Percentiles rank a stretch among this genome's conserved stretches.
Evolutionary conservation across 2,329 filamentous ascomycete species (phyloP).

Genomic region (Stagonosporopsis cucurbitacearum): DNA sequence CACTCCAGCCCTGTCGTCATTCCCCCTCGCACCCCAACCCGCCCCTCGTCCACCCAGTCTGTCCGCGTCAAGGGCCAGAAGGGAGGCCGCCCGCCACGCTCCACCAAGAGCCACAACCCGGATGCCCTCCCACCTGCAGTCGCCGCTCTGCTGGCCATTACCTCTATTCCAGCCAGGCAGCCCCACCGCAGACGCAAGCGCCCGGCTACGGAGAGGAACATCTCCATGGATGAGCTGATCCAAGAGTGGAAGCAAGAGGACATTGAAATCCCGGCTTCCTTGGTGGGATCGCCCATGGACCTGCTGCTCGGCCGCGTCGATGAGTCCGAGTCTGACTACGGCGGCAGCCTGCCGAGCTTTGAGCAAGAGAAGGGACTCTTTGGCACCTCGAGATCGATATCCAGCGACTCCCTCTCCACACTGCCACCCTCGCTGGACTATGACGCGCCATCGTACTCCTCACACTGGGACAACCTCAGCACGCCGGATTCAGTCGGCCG

Average conservation of each 20-base stretch:
- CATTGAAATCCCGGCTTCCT: constrained; percentile 45
- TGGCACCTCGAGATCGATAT: constrained; percentile 57
- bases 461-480: constrained; percentile 48
- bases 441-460: constrained; percentile 56
- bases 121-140: constrained; percentile 61
- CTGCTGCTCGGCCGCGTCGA: constrained; percentile 63
- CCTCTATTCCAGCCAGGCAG: constrained; percentile 62
- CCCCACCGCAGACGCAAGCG: constrained; percentile 50
- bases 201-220: constrained; percentile 50
- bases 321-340: constrained; percentile 49
- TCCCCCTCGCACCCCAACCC: constrained; percentile 44
- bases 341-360: constrained; percentile 52
- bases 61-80: constrained; percentile 42
- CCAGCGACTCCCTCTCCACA: constrained; percentile 64
- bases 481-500: constrained; percentile 43
- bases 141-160: constrained; percentile 65
- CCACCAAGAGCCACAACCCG: constrained; percentile 47
- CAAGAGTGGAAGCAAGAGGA: constrained; percentile 61
- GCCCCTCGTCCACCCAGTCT: constrained; percentile 40
- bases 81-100: constrained; percentile 36
- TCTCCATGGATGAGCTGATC: constrained; percentile 65
- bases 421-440: constrained; percentile 52
- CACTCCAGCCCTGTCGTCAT: constrained; percentile 53
- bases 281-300: constrained; percentile 58
- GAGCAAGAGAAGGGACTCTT: constrained; percentile 51